A percentile compares a stretch with the other conserved stretches of the same genome.
These are phyloP conservation scores for Leccinum pachyderme DNA, from an alignment of 1,284 basidiomycete genomes.

Conservation along the genomic window DNA sequence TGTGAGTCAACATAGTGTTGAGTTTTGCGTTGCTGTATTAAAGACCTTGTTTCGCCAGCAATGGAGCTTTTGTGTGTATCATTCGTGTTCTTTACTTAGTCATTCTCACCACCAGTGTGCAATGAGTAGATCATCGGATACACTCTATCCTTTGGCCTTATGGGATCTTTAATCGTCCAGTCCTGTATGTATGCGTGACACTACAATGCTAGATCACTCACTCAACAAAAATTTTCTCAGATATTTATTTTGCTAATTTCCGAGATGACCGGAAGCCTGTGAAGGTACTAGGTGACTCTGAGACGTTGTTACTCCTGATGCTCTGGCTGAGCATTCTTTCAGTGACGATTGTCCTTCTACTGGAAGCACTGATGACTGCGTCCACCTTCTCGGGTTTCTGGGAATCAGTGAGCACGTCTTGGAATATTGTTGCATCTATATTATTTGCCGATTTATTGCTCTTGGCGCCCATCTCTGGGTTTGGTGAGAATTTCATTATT, in stretches of 20 bases:
- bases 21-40: background rate
- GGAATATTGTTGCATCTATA: background rate
- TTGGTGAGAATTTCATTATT: background rate
- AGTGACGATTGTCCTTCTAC: background rate
- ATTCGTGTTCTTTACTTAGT: background rate
- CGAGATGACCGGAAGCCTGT: background rate
- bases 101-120: background rate
- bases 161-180: conserved; percentile 3
- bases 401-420: background rate
- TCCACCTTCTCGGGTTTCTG: background rate
- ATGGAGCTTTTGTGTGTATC: background rate
- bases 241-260: background rate
- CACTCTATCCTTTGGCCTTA: conserved; percentile 3
- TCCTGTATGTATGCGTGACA: background rate
- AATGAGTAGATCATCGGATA: conserved; percentile 1
- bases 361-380: background rate
- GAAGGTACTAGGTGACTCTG: background rate
- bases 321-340: background rate
- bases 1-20: background rate
- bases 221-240: background rate
- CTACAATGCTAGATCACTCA: background rate
- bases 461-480: background rate
- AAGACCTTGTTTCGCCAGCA: background rate
- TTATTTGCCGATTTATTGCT: background rate
- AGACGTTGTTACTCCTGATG: background rate